Evolutionary conservation across 1,284 basidiomycete genomes (phyloP).

Genomic region (Sparassis latifolia): DNA sequence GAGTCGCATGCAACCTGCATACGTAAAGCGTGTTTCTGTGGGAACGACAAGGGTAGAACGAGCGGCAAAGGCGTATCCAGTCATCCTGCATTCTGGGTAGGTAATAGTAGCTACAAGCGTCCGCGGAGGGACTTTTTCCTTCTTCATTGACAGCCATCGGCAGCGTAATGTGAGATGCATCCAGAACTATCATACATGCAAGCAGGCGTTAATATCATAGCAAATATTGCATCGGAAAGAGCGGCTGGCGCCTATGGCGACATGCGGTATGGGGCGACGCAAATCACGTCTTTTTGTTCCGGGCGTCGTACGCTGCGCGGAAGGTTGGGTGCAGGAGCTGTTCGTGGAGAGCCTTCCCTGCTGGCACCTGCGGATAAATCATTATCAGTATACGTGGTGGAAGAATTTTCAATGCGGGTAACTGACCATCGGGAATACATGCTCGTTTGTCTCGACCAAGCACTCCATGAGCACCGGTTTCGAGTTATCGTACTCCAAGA

Average conservation of each 20-base stretch:
- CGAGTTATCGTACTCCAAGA: slow-evolving; percentile 87
- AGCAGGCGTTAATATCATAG: not conserved
- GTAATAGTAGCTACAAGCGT: slow-evolving; percentile 5
- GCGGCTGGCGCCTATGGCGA: not conserved
- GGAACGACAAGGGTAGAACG: too few relatives aligned
- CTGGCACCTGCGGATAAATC: slow-evolving; percentile 50
- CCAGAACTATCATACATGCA: not conserved
- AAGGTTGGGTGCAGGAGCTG: slow-evolving; percentile 55
- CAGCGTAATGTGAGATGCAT: not conserved
- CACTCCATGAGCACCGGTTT: slow-evolving; percentile 92
- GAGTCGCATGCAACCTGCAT: too few relatives aligned
- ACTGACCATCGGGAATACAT: slow-evolving; percentile 90
- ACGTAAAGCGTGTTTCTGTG: too few relatives aligned
- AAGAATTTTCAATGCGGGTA: not conserved
- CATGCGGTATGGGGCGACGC: not conserved
- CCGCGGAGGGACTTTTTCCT: slow-evolving; percentile 3
- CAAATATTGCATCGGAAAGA: not conserved
- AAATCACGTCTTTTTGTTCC: slow-evolving; percentile 16
- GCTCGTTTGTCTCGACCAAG: slow-evolving; percentile 80
- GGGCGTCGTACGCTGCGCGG: slow-evolving; percentile 19
- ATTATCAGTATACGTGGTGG: slow-evolving; percentile 18
- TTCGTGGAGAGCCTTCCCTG: slow-evolving; percentile 90
- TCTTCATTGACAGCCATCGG: not conserved
- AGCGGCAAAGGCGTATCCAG: too few relatives aligned
- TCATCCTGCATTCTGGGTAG: not conserved